phyloP scores from a whole-genome alignment of 495 filamentous ascomycete genomes.

The Xylaria nigripes region DNA sequence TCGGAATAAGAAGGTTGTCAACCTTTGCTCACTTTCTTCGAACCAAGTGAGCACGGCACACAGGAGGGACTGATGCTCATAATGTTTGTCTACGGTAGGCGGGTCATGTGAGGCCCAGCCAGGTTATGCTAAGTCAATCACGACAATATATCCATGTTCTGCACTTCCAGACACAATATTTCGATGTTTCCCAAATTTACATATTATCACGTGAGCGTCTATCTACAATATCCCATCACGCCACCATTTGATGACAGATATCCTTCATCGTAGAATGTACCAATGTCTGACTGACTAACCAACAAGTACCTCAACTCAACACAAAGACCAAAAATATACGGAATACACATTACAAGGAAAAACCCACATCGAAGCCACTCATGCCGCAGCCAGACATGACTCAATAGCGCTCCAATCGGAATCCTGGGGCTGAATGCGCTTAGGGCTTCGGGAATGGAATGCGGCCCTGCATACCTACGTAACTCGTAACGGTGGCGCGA shows the following conservation, averaged over 20 bases:
- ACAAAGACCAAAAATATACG: too few species aligned
- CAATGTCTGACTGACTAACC: too few species aligned
- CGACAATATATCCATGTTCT: background rate
- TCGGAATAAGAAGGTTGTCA: background rate
- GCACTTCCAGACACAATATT: background rate
- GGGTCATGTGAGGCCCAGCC: background rate
- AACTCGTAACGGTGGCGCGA: background rate
- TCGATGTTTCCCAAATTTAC: background rate
- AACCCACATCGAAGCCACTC: background rate
- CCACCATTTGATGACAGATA: too few species aligned
- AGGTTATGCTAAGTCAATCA: background rate
- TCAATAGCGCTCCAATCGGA: background rate
- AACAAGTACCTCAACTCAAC: too few species aligned
- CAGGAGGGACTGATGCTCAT: background rate
- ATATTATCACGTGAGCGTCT: too few species aligned
- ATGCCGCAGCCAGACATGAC: background rate
- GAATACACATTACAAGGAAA: background rate
- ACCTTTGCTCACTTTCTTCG: background rate
- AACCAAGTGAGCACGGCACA: background rate
- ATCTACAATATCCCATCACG: too few species aligned
- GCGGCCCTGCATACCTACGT: too few species aligned
- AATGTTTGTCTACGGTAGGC: background rate
- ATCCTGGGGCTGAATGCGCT: background rate
- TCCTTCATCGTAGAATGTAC: too few species aligned
- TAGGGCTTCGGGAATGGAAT: background rate